Base-by-base conservation (phyloP, 805 yeast species). In the Cyberlindnera suaveolens region DNA sequence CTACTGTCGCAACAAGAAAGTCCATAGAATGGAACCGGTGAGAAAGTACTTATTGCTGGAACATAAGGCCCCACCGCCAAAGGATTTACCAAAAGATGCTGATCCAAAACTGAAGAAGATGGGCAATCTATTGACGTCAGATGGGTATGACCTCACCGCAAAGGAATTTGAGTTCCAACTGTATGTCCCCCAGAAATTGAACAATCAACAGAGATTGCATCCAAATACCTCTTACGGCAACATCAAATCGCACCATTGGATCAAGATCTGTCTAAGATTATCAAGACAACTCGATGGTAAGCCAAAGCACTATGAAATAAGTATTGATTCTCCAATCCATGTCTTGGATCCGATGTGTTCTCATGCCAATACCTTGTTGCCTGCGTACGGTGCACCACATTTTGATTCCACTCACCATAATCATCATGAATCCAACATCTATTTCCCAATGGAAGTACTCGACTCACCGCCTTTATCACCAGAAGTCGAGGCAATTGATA, bases 201-300 rank as follows among this genome's bases (percentile, higher is more conserved):
- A 74, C 41, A 75, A 74, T 19, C 74, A 74, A 38, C 73, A 71
- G 42, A 71, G 67, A 45, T 63, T 84, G 26, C 96, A 88, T 55
- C 96, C 98, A 1, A 95, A 93, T 62, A 86, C 96, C 0, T 78
- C 86, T 3, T 82, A 74, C 52, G 77, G 75, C 19, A 80, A 80
- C 53, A 88, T 93, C 48, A 90, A 88, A 64, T 75, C 93, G 6
- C 91, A 86, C 56, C 99, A 93, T 65, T 93, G 99, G 97, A 80
- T 93, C 55, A 93, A 93, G 64, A 75, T 93, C 14, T 84, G 95
- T 49, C 65, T 93, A 41, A 68, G 98, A 40, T 69, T 93, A 33
- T 85, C 96, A 5, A 77, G 75, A 51, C 58, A 71, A n/a, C 80
- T 84, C 36, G 72, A 75, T 38, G 74, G 68, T 11, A 86, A 86